Evolutionary conservation across 371 early-diverging fungal species (phyloP), one percentile per base, ranked within the genome.

Genomic region (Parasitella parasitica): DNA sequence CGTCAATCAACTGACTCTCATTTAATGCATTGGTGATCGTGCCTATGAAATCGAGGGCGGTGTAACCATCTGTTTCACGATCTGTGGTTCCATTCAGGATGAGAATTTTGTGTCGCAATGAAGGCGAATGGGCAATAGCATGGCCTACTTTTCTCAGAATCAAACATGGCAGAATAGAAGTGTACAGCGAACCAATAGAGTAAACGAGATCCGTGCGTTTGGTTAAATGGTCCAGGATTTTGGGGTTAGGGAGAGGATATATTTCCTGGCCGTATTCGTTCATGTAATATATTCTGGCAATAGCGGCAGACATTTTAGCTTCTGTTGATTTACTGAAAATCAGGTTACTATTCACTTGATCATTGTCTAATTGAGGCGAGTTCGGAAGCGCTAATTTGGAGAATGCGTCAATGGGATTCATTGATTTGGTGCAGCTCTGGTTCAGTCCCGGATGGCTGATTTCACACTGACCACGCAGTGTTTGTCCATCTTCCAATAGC

Each of bases 171-270:
- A 89, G 68, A 37, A 91, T 83, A n/a, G 87, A 87, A 1, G 91
- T 91, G 57, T 89, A 91, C 8, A 91, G 71, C 0, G 89, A 89
- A 0, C 91, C 91, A 53, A 88, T 88, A 6, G 89, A 85, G 59
- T 88, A 91, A 6, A 89, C 69, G 6, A 91, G 61, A 0, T 84
- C 78, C 27, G 75, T 69, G 54, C 86, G 84, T n/a, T 68, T 74
- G 0, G 67, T 64, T 18, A 89, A 63, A 12, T 85, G 80, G 8
- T 59, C 63, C 15, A 83, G 69, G 8, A 88, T 70, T 58, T 87
- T 82, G 11, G 87, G 83, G 62, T 89, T 89, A 15, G 89, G 77
- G 7, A 81, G 66, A 13, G 89, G 88, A 60, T 83, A 85, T 43
- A 86, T 87, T 53, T 91, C 91, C 51, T 86, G 85, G 5, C 83